Percentiles rank a stretch among this genome's conserved stretches.
Conservation (phyloP, 345 rosid genomes). For the Angophora floribunda region DNA sequence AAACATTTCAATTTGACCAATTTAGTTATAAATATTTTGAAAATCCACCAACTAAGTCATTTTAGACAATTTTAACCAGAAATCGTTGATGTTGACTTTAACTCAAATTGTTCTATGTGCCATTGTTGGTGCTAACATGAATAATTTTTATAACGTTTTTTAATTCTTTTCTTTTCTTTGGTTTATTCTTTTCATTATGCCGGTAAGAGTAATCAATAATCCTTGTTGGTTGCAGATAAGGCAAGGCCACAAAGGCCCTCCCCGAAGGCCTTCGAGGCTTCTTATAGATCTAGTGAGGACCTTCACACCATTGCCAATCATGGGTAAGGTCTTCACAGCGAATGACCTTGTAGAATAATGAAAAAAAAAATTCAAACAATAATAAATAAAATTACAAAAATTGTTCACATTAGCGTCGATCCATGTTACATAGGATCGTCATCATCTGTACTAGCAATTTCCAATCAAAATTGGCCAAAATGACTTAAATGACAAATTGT, state of each 20-base stretch:
- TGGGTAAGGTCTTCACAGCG: too few relatives aligned
- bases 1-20: rapidly evolving
- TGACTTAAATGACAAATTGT: too few relatives aligned
- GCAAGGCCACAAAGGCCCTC: background rate
- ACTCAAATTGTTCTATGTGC: rapidly evolving
- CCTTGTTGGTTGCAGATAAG: rapidly evolving
- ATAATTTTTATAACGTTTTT: background rate
- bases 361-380: too few relatives aligned
- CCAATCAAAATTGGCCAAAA: too few relatives aligned
- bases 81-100: rapidly evolving
- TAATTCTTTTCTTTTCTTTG: too few relatives aligned
- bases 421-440: background rate
- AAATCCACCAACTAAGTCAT: rapidly evolving
- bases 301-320: too few relatives aligned
- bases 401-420: rapidly evolving
- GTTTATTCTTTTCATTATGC: rapidly evolving
- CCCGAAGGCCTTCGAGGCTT: background rate
- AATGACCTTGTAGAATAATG: background rate
- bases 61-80: rapidly evolving
- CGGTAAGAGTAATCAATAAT: too few relatives aligned
- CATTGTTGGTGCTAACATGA: rapidly evolving
- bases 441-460: too few relatives aligned
- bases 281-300: background rate
- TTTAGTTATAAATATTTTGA: rapidly evolving
- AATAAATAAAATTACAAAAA: too few relatives aligned